A percentile compares a stretch with the other conserved stretches of the same genome.
phyloP scores from a whole-genome alignment of 108 stramenopile genomes.

The Nitzschia inconspicua region DNA sequence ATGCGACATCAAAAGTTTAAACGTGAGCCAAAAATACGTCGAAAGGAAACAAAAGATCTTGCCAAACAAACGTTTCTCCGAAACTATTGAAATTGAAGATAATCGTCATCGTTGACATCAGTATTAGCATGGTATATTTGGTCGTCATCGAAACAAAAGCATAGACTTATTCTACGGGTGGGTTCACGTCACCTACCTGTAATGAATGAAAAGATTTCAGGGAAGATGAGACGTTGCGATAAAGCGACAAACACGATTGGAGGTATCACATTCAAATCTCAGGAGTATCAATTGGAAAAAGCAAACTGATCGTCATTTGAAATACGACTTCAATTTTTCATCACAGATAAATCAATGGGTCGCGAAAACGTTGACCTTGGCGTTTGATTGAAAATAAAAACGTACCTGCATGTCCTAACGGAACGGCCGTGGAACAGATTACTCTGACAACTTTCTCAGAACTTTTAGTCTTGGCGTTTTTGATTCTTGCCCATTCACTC shows the following conservation, averaged over 20 bases:
- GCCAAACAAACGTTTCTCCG: slow-evolving; percentile 23
- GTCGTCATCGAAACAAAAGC: slow-evolving; percentile 27
- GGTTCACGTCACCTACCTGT: background rate
- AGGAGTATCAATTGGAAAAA: slow-evolving; percentile 43
- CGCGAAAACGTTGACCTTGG: background rate
- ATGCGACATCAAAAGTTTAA: too few species aligned
- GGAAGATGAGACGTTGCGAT: background rate
- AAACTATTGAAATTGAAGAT: slow-evolving; percentile 28
- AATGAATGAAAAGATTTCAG: background rate
- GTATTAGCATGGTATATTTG: slow-evolving; percentile 55
- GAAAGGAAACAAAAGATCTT: background rate
- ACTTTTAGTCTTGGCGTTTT: background rate
- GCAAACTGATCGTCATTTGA: slow-evolving; percentile 10
- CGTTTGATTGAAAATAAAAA: background rate
- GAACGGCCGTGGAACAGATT: background rate
- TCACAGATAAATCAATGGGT: slow-evolving; percentile 2
- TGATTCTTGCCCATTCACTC: slow-evolving; percentile 13
- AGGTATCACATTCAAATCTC: slow-evolving; percentile 12
- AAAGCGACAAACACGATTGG: background rate
- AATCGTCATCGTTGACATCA: slow-evolving; percentile 30
- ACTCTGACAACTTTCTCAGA: slow-evolving; percentile 11
- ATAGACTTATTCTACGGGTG: background rate
- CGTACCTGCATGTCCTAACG: slow-evolving; percentile 25
- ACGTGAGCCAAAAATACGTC: background rate
- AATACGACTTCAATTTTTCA: slow-evolving; percentile 12